A percentile compares a stretch with the other conserved stretches of the same genome.
Evolutionary conservation across 805 yeast species (phyloP).

Genomic region (Lipomyces orientalis): DNA sequence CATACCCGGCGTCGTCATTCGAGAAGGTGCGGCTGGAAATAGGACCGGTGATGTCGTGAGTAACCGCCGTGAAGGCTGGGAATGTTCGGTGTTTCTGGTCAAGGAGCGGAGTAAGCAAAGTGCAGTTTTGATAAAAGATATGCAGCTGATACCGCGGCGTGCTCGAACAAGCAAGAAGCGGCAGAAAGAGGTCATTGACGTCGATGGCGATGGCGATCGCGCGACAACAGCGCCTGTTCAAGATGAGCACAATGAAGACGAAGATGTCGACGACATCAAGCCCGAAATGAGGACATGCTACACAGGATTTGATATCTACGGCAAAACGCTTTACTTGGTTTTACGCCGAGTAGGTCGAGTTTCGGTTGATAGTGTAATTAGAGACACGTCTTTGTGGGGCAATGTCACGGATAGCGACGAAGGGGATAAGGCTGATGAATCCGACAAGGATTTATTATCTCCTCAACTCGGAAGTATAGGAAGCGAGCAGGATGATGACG

Average conservation of each 20-base stretch:
- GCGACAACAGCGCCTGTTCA: too few species aligned
- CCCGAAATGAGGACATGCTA: conserved; percentile 21
- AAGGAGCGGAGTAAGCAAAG: conserved; percentile 1
- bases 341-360: conserved; percentile 6
- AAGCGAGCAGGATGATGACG: background rate
- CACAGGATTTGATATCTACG: conserved; percentile 17
- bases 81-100: conserved; percentile 5
- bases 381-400: conserved; percentile 11
- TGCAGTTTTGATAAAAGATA: conserved; percentile 2
- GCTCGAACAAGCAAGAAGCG: background rate
- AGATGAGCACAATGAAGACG: conserved; percentile 9
- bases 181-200: conserved; percentile 1
- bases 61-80: conserved; percentile 5
- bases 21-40: conserved; percentile 6
- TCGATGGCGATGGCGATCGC: conserved; percentile 11
- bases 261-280: conserved; percentile 13
- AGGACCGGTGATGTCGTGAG: conserved; percentile 5
- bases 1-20: background rate
- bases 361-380: background rate
- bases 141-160: conserved; percentile 3
- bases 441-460: background rate
- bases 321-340: conserved; percentile 15
- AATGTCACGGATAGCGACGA: conserved; percentile 2
- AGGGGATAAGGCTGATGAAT: background rate
- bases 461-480: background rate